Percentiles rank a stretch among this genome's conserved stretches.
phyloP scores from a whole-genome alignment of 2,329 filamentous ascomycete species.

The Calcarisporium arbuscula region DNA sequence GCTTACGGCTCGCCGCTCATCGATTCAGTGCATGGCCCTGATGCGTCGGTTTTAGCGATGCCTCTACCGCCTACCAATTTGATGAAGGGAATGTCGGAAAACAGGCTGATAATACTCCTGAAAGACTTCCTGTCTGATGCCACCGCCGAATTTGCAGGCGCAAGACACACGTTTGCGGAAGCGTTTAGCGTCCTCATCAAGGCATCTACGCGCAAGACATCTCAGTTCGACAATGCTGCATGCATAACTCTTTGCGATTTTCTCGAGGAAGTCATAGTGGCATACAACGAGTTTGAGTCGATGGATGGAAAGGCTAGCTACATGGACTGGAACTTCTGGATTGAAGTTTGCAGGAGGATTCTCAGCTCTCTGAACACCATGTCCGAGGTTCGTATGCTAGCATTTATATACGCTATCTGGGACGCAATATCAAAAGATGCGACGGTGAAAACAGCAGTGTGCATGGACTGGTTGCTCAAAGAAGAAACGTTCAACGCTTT shows the following conservation, averaged over 20 bases:
- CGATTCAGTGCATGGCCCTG: conserved; percentile 46
- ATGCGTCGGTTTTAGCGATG: conserved; percentile 60
- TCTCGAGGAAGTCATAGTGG: conserved; percentile 70
- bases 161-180: conserved; percentile 66
- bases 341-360: conserved; percentile 72
- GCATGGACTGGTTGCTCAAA: conserved; percentile 67
- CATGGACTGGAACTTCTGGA: conserved; percentile 79
- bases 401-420: conserved; percentile 79
- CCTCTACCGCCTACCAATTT: conserved; percentile 62
- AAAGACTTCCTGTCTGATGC: conserved; percentile 65
- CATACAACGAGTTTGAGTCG: conserved; percentile 45
- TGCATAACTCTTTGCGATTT: conserved; percentile 92
- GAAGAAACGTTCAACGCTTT: conserved; percentile 70
- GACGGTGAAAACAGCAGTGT: conserved; percentile 62
- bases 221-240: conserved; percentile 73
- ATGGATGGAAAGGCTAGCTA: conserved; percentile 35
- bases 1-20: conserved; percentile 34
- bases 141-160: conserved; percentile 28
- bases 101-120: conserved; percentile 74
- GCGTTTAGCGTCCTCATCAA: conserved; percentile 69
- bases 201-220: conserved; percentile 67
- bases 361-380: conserved; percentile 80
- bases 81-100: conserved; percentile 79
- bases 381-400: conserved; percentile 78
- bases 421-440: conserved; percentile 61